phyloP scores from a whole-genome alignment of 495 filamentous ascomycete species.

The Hypoxylon trugodes region DNA sequence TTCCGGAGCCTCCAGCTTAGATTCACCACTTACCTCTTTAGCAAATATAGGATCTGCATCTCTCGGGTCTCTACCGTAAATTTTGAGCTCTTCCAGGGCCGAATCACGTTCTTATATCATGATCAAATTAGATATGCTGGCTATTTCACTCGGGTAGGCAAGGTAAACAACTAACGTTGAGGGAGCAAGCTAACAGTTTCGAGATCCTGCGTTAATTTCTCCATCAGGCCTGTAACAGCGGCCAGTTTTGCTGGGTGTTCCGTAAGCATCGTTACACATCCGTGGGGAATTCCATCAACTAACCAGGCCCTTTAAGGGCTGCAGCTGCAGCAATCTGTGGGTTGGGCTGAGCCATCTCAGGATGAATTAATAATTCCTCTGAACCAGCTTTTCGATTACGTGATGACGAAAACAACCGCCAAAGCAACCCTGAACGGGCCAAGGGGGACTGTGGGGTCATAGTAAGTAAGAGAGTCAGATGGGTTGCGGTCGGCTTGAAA shows the following conservation, averaged over 20 bases:
- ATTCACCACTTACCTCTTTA: constrained; percentile 70
- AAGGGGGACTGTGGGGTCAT: constrained; percentile 24
- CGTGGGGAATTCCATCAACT: neutral
- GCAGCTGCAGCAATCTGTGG: constrained; percentile 24
- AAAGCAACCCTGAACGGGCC: constrained; percentile 8
- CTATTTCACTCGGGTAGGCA: neutral
- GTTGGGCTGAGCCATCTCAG: constrained; percentile 33
- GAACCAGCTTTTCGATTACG: constrained; percentile 4
- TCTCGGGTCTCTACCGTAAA: constrained; percentile 74
- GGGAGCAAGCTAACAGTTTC: constrained; percentile 60
- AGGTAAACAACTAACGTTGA: constrained; percentile 58
- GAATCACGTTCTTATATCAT: constrained; percentile 64
- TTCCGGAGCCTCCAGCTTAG: neutral
- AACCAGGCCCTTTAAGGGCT: constrained; percentile 40
- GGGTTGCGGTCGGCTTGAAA: neutral
- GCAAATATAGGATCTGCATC: constrained; percentile 84
- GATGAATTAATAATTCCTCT: neutral
- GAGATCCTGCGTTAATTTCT: constrained; percentile 66
- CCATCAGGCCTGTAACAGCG: constrained; percentile 68
- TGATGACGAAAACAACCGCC: constrained; percentile 27
- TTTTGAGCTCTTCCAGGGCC: constrained; percentile 76
- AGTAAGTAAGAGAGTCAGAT: constrained; percentile 27
- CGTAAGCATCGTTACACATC: constrained; percentile 18
- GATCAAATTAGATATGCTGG: constrained; percentile 15
- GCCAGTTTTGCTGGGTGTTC: constrained; percentile 65